Evolutionary conservation across 331 rosid genomes (phyloP), one percentile per base, ranked within the genome.

Genomic region (Acacia pycnantha): DNA sequence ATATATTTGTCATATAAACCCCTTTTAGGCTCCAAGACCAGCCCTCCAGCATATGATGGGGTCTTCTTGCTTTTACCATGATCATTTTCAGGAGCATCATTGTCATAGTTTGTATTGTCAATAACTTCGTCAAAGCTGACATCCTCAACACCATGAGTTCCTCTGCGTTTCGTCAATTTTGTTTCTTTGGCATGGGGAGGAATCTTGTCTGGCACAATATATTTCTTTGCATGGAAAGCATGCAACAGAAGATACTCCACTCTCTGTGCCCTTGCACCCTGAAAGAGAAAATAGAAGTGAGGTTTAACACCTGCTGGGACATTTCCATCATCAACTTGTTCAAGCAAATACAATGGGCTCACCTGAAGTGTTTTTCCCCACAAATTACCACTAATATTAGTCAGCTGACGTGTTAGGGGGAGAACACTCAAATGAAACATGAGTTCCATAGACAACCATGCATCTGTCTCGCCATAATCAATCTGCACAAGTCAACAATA

Each of bases 251-350:
- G 98, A 84, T 92, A 93, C 79, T 95, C 99, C 69, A 95, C 99
- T 84, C 98, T 91, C 85, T 95, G 99, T 10, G 99, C 99, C 86
- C 99, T 92, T 68, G 95, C 98, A 85, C 99, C 99, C 98, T 95
- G 90, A 85, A 86, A 86, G 59, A 37, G 74, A 37, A 87, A 33
- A 46, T 78, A 84, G 79, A 22, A 67, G 77, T 73, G 73, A 47
- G 31, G 35, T 76, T 59, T 41, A 73, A 68, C 69, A 48, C 62
- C 74, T 67, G 65, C 76, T 61, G 75, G 37, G 44, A 64, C 41
- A 51, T 46, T 48, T 77, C 64, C 41, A 65, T 47, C 11, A 79
- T 73, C 73, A 85, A 71, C 69, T 62, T 83, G 69, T 47, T 77
- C 68, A 70, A 41, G 59, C 59, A 74, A 84, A 61, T n/a, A 65